Conservation (phyloP, 2,329 filamentous ascomycete genomes). For the Colletotrichum aenigma region DNA sequence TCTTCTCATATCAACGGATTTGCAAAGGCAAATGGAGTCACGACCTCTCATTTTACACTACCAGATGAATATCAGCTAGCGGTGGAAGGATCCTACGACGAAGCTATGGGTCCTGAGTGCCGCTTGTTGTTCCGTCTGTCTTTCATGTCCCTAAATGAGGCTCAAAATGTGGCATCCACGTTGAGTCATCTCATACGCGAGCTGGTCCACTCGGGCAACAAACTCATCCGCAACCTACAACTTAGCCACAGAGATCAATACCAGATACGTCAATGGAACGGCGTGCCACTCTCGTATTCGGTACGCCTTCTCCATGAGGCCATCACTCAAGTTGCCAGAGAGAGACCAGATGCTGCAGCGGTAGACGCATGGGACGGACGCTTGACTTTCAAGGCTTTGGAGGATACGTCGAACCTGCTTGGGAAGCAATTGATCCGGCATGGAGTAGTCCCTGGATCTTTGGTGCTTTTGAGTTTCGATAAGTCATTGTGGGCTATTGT, state of each 20-base stretch:
- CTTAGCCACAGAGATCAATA: background rate
- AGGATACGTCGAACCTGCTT: background rate
- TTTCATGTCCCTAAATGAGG: background rate
- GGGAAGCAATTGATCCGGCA: background rate
- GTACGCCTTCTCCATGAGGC: background rate
- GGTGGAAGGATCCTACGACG: background rate
- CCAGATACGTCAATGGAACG: background rate
- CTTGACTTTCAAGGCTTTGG: conserved; percentile 11
- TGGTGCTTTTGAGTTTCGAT: conserved; percentile 33
- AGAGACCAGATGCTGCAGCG: background rate
- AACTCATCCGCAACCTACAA: background rate
- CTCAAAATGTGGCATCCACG: background rate
- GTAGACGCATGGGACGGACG: conserved; percentile 1
- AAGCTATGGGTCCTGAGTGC: no score
- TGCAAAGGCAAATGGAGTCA: background rate
- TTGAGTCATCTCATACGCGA: background rate
- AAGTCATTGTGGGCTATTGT: conserved; percentile 26
- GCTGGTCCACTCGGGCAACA: background rate
- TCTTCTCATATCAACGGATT: background rate
- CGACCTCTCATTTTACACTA: background rate
- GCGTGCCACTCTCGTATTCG: background rate
- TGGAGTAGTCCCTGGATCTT: conserved; percentile 29
- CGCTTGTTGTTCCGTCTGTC: background rate
- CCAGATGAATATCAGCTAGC: background rate
- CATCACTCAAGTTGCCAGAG: background rate